Percentiles rank a stretch among this genome's conserved stretches.
phyloP scores from a whole-genome alignment of 106 monocot genomes.

The Narthecium ossifragum region DNA sequence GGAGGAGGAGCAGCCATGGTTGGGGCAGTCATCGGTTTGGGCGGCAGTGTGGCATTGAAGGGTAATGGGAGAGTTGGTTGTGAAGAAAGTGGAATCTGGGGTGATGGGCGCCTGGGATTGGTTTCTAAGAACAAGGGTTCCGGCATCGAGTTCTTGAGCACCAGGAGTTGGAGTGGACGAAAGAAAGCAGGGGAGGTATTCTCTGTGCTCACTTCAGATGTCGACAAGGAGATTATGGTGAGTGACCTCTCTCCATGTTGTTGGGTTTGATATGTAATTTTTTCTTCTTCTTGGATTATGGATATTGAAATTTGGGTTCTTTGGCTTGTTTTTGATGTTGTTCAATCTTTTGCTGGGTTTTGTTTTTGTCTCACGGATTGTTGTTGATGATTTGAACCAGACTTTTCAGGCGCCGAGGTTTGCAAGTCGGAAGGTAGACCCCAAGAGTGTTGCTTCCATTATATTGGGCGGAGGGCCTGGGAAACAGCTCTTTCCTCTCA shows the following conservation, averaged over 20 bases:
- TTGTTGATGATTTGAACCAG: constrained; percentile 9
- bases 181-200: background rate
- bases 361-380: background rate
- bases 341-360: background rate
- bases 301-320: background rate
- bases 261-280: background rate
- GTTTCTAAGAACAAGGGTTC: background rate
- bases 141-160: constrained; percentile 1
- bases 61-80: constrained; percentile 10
- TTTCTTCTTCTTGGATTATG: background rate
- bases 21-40: too few species aligned
- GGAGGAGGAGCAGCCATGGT: too few species aligned
- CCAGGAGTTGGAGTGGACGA: constrained; percentile 5
- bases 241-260: background rate
- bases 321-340: background rate
- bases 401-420: constrained; percentile 50
- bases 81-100: constrained; percentile 27
- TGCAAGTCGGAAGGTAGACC: constrained; percentile 35
- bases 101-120: constrained; percentile 2
- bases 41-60: constrained; percentile 10
- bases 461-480: constrained; percentile 87
- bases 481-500: constrained; percentile 73
- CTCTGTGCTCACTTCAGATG: constrained; percentile 38
- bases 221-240: constrained; percentile 29
- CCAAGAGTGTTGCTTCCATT: constrained; percentile 68